Conservation (phyloP, 805 yeast species). For the Blastobotrys parvus region DNA sequence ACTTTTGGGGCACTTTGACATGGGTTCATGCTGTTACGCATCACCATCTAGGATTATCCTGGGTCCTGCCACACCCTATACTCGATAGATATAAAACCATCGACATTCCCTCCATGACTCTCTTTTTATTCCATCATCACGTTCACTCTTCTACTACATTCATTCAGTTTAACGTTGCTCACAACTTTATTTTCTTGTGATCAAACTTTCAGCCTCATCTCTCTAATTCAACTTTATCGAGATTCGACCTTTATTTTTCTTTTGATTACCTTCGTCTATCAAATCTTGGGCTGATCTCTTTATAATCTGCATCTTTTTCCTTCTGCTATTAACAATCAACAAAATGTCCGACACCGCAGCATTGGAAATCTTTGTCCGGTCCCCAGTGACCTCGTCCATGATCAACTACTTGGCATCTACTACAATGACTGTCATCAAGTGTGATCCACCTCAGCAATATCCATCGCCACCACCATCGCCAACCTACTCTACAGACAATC, state of each 20-base stretch:
- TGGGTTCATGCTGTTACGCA: no score
- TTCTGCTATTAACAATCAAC: constrained; percentile 1
- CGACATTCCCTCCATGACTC: no score
- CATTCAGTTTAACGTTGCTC: no score
- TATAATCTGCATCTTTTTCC: constrained; percentile 10
- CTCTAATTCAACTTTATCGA: no score
- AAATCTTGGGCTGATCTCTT: constrained; percentile 4
- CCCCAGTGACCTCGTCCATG: constrained; percentile 35
- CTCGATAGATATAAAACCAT: no score
- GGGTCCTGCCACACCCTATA: no score
- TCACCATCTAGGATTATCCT: no score
- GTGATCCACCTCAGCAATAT: constrained; percentile 21
- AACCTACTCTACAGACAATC: constrained; percentile 17
- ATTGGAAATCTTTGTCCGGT: constrained; percentile 32
- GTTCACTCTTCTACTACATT: no score
- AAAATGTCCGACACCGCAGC: constrained; percentile 29
- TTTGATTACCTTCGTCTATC: neutral
- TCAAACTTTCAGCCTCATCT: no score
- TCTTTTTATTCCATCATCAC: no score
- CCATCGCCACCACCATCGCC: constrained; percentile 11
- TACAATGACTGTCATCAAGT: constrained; percentile 31
- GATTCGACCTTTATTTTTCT: constrained; percentile 2
- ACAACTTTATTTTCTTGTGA: no score
- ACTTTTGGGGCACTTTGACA: no score
- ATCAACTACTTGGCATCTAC: constrained; percentile 35